Base-by-base conservation (phyloP, 208 protist genomes). In the Lotmaria passim region DNA sequence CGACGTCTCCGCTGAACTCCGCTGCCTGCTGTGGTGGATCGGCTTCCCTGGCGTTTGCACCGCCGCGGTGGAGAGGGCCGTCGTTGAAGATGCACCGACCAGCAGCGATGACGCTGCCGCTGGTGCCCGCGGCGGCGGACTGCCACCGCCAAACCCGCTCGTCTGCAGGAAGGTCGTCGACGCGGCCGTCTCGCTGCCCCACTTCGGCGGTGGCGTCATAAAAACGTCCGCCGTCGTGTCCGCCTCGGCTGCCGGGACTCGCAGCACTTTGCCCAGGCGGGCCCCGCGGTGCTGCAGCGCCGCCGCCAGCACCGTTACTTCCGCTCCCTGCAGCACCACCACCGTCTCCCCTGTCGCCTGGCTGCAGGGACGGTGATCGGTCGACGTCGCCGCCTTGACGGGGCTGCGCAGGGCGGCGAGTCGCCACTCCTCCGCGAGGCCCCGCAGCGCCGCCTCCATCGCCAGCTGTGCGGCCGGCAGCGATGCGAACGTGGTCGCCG, bases 281-380 rank as follows among this genome's bases (percentile, higher is more conserved):
- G 33, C 65, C 3, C 65, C 65, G 34, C 34, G 65, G 24, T 57
- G 43, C 36, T 63, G 65, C 33, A 63, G 55, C 5, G 44, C 65
- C 2, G 65, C 65, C 28, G 66, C 66, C 3, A 56, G 31, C 36
- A 72, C 66, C 8, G 56, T 64, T 21, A 72, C 30, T 56, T 72
- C 66, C 4, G 31, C 56, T n/a, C 66, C 66, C n/a, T 44, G 28
- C 15, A 72, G 39, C 24, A 57, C 12, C 15, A 64, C 6, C 7
- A 28, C 44, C 11, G 46, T 39, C 41, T 44, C 47, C 4, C 28
- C 19, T 8, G 11, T 11, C 33, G n/a, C n/a, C n/a, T n/a, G n/a
- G n/a, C n/a, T n/a, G n/a, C n/a, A n/a, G n/a, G n/a, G n/a, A n/a
- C n/a, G n/a, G n/a, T n/a, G n/a, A n/a, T n/a, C n/a, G n/a, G n/a